These are phyloP conservation scores for Neurospora discreta DNA, from an alignment of 495 filamentous ascomycete species.

Conservation along the genomic window DNA sequence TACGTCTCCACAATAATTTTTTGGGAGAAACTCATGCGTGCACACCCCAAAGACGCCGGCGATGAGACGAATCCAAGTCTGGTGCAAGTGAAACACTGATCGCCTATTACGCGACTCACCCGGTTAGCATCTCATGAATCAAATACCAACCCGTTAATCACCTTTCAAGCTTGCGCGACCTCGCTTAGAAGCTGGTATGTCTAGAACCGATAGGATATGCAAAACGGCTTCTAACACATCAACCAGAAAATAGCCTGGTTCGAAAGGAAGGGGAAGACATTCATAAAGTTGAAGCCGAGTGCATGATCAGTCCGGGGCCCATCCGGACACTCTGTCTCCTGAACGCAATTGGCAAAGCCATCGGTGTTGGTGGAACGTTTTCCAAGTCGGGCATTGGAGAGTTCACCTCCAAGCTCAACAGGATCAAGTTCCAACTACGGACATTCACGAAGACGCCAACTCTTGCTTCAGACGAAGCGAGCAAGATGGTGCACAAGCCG, in stretches of 20 bases:
- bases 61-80: neutral
- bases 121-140: neutral
- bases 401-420: neutral
- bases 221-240: neutral
- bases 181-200: neutral
- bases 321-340: neutral
- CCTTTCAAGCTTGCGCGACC: neutral
- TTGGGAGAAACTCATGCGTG: neutral
- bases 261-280: neutral
- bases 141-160: neutral
- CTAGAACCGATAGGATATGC: neutral
- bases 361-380: neutral
- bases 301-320: neutral
- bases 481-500: constrained; percentile 16
- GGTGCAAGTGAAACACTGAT: neutral
- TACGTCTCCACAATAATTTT: neutral
- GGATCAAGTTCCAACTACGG: neutral
- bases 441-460: neutral
- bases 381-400: neutral
- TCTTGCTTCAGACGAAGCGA: neutral
- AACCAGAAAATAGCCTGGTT: neutral
- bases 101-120: neutral
- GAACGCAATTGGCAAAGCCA: neutral
- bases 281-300: neutral
- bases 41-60: neutral